A percentile compares a stretch with the other conserved stretches of the same genome.
These are phyloP conservation scores for Pelargonium cotyledonis DNA, from an alignment of 441 rosid genomes.

Conservation along the genomic window DNA sequence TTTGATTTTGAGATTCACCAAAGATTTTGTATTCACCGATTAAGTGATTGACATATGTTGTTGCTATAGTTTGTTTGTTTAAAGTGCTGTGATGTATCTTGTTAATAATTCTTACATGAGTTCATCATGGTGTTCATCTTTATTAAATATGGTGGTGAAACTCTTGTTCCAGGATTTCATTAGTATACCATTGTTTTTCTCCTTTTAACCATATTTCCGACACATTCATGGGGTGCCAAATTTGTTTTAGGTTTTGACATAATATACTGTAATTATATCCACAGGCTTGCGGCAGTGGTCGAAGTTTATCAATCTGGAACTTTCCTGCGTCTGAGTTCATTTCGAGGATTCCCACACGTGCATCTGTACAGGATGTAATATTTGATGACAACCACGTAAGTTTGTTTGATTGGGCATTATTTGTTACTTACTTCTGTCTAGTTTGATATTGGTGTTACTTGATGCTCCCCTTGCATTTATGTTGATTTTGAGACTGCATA, in stretches of 20 bases:
- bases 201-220: not conserved
- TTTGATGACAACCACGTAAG: constrained; percentile 81
- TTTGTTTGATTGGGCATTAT: not conserved
- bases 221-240: not conserved
- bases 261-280: not conserved
- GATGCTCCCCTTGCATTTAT: not conserved
- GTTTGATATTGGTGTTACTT: not conserved
- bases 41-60: not conserved
- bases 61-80: not conserved
- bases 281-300: constrained; percentile 77
- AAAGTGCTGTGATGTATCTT: not conserved
- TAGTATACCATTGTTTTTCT: not conserved
- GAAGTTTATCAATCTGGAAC: constrained; percentile 65
- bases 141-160: not conserved
- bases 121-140: not conserved
- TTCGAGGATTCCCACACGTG: constrained; percentile 40
- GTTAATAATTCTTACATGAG: not conserved
- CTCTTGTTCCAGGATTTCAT: no score
- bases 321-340: constrained; percentile 81
- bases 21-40: not conserved
- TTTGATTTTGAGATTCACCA: not conserved
- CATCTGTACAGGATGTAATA: constrained; percentile 59
- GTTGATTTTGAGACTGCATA: not conserved
- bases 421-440: not conserved
- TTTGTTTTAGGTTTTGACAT: not conserved